Percentiles rank a stretch among this genome's conserved stretches.
Evolutionary conservation across 257 asterid genomes (phyloP).

Genomic region (Nicotiana tabacum): DNA sequence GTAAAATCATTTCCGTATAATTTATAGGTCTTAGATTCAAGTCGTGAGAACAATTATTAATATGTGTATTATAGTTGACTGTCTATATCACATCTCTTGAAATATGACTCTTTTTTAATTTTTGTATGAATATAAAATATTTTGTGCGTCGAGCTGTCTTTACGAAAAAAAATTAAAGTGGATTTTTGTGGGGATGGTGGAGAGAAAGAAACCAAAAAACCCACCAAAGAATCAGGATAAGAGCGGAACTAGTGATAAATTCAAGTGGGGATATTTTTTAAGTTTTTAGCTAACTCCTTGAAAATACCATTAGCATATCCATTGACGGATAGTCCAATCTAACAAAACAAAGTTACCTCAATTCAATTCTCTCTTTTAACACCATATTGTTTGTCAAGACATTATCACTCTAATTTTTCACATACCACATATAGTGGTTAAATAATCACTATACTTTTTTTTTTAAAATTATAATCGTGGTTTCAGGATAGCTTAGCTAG

Average conservation of each 20-base stretch:
- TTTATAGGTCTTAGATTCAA: too few relatives aligned
- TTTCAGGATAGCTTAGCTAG: too few relatives aligned
- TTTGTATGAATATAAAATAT: too few relatives aligned
- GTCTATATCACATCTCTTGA: too few relatives aligned
- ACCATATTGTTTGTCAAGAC: background rate
- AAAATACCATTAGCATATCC: background rate
- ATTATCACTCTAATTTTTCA: too few relatives aligned
- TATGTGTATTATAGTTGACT: accelerated
- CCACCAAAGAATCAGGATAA: background rate
- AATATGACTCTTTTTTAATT: accelerated
- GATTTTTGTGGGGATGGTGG: background rate
- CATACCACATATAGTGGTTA: too few relatives aligned
- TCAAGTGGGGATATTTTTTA: background rate
- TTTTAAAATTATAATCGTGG: too few relatives aligned
- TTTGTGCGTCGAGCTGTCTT: background rate
- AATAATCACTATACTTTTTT: too few relatives aligned
- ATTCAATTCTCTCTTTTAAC: background rate
- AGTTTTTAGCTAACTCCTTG: background rate
- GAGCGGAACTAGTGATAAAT: background rate
- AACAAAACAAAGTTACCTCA: background rate
- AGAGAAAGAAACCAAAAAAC: too few relatives aligned
- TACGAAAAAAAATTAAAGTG: too few relatives aligned
- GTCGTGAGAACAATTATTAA: too few relatives aligned
- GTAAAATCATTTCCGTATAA: too few relatives aligned
- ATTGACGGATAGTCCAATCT: background rate